Conservation (phyloP, 1,284 basidiomycete genomes). For the Puccinia horiana region DNA sequence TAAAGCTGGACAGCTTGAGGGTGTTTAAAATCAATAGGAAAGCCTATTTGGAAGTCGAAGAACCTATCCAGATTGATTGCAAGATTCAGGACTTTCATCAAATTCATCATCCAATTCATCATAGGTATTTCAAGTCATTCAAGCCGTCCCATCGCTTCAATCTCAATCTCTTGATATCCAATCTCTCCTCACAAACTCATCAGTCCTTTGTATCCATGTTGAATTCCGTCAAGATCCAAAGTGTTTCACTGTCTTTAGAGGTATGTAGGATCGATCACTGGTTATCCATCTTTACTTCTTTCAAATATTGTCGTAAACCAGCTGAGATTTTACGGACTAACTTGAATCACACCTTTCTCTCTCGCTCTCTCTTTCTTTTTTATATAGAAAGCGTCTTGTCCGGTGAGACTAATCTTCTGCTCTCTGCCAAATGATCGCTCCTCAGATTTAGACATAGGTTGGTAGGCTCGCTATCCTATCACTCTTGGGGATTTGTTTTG, state of each 20-base stretch:
- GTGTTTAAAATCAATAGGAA: not conserved
- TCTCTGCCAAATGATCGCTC: not conserved
- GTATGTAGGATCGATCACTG: not conserved
- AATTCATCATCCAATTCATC: not conserved
- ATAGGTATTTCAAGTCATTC: not conserved
- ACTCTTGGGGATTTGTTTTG: not conserved
- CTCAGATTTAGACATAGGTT: conserved; percentile 24
- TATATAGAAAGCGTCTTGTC: not conserved
- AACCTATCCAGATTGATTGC: conserved; percentile 1
- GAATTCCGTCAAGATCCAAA: conserved; percentile 9
- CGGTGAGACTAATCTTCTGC: not conserved
- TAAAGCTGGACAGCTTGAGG: conserved; percentile 1
- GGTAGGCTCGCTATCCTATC: not conserved
- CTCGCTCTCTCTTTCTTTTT: not conserved
- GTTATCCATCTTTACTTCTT: not conserved
- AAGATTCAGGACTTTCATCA: conserved; percentile 2
- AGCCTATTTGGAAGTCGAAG: not conserved
- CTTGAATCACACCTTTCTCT: not conserved
- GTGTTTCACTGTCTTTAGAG: conserved; percentile 4
- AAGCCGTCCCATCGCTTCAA: not conserved
- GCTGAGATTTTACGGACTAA: not conserved
- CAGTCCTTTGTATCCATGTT: not conserved
- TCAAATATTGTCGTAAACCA: not conserved
- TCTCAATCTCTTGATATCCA: conserved; percentile 18
- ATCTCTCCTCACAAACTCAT: not conserved